Conservation (phyloP, 148 eudicot species). For the Oxyria digyna region DNA sequence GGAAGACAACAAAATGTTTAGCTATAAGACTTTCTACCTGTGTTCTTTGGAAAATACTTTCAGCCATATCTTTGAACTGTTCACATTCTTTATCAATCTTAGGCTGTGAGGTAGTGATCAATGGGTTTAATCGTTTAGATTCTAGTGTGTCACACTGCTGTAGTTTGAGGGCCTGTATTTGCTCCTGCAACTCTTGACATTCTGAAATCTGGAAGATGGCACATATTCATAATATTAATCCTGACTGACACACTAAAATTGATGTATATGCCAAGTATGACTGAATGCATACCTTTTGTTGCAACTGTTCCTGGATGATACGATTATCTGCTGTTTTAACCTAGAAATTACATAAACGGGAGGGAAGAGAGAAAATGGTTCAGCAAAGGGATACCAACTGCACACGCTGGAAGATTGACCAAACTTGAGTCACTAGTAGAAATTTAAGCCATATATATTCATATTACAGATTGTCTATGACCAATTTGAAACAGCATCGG, state of each 20-base stretch:
- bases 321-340: slow-evolving; percentile 91
- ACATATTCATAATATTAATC: slow-evolving; percentile 1
- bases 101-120: slow-evolving; percentile 16
- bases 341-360: slow-evolving; percentile 25
- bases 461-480: not conserved
- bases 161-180: slow-evolving; percentile 51
- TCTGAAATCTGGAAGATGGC: slow-evolving; percentile 42
- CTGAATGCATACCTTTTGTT: slow-evolving; percentile 47
- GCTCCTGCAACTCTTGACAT: slow-evolving; percentile 67
- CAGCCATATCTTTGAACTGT: slow-evolving; percentile 24
- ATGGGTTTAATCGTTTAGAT: slow-evolving; percentile 21
- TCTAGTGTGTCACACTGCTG: slow-evolving; percentile 60
- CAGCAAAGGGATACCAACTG: not conserved
- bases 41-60: slow-evolving; percentile 33
- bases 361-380: not conserved
- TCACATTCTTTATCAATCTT: slow-evolving; percentile 19
- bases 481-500: not conserved
- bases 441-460: not conserved
- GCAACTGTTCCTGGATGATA: slow-evolving; percentile 91
- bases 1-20: not conserved
- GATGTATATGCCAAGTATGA: not conserved
- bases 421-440: not conserved
- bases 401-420: not conserved
- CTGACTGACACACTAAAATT: not conserved
- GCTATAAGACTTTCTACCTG: slow-evolving; percentile 36